Conservation (phyloP, 2,329 filamentous ascomycete species). For the Fusarium sp. region DNA sequence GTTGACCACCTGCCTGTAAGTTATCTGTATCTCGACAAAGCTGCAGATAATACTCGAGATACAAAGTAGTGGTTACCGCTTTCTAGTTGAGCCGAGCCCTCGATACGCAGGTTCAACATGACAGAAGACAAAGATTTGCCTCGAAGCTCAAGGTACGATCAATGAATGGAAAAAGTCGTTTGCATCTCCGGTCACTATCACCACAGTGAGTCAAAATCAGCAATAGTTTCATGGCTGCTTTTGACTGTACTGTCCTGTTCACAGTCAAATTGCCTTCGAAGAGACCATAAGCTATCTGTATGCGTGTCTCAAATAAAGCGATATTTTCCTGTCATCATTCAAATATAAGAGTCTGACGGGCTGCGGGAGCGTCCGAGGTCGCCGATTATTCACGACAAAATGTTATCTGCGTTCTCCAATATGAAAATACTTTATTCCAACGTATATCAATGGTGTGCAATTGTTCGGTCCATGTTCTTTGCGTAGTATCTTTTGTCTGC, state of each 20-base stretch:
- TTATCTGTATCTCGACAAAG: background rate
- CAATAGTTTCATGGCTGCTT: accelerated
- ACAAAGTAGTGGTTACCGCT: accelerated
- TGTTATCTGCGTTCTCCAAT: slow-evolving; percentile 16
- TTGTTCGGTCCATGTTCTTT: background rate
- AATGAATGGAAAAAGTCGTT: background rate
- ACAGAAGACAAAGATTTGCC: background rate
- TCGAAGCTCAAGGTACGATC: background rate
- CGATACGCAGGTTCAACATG: background rate
- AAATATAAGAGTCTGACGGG: slow-evolving; percentile 1
- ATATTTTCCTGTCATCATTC: background rate
- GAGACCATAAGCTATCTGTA: too few species aligned
- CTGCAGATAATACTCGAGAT: background rate
- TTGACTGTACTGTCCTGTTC: too few species aligned
- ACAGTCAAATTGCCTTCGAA: background rate
- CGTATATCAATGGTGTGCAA: background rate
- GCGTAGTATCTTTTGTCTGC: background rate
- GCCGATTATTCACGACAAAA: slow-evolving; percentile 50
- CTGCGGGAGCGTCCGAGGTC: slow-evolving; percentile 73
- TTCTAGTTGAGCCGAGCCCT: background rate
- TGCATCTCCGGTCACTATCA: background rate
- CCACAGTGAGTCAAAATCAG: background rate
- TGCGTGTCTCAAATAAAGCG: too few species aligned
- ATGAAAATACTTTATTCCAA: background rate
- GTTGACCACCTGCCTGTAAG: background rate